A percentile compares a stretch with the other conserved stretches of the same genome.
phyloP scores from a whole-genome alignment of 2,329 filamentous ascomycete genomes.

The Cladosporium sp. region DNA sequence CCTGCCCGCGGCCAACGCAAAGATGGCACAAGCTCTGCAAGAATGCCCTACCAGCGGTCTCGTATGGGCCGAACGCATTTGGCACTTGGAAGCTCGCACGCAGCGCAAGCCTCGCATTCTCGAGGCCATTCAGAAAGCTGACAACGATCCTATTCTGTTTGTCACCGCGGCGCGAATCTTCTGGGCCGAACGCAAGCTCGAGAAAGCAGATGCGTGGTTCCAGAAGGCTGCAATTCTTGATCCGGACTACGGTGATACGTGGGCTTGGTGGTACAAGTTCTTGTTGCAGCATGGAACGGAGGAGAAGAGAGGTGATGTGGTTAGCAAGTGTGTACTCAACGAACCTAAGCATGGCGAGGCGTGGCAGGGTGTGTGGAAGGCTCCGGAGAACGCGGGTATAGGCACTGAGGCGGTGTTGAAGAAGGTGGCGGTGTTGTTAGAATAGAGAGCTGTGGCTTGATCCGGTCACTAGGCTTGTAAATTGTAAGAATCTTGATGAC shows the following conservation, averaged over 20 bases:
- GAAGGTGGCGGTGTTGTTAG: conserved; percentile 61
- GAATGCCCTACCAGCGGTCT: conserved; percentile 84
- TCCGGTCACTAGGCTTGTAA: neutral
- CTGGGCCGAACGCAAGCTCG: conserved; percentile 86
- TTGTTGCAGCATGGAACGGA: conserved; percentile 86
- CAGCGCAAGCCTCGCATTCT: conserved; percentile 87
- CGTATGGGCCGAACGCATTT: conserved; percentile 92
- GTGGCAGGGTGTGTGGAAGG: conserved; percentile 84
- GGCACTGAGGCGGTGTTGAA: conserved; percentile 76
- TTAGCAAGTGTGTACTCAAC: conserved; percentile 73
- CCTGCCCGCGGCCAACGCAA: conserved; percentile 73
- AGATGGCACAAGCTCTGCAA: conserved; percentile 91
- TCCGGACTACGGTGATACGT: conserved; percentile 82
- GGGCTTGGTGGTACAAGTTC: conserved; percentile 99
- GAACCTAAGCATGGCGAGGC: conserved; percentile 91
- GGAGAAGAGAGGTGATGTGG: conserved; percentile 83
- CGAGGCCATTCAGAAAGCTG: conserved; percentile 95
- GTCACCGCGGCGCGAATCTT: conserved; percentile 92
- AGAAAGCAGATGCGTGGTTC: conserved; percentile 96
- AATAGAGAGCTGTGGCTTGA: conserved; percentile 28
- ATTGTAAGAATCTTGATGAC: neutral
- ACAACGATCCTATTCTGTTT: conserved; percentile 84
- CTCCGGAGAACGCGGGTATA: conserved; percentile 74
- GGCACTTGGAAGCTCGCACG: conserved; percentile 85
- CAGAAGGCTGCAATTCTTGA: conserved; percentile 90